phyloP scores from a whole-genome alignment of 192 early-diverging fungal genomes.

The Coemansia sp. region DNA sequence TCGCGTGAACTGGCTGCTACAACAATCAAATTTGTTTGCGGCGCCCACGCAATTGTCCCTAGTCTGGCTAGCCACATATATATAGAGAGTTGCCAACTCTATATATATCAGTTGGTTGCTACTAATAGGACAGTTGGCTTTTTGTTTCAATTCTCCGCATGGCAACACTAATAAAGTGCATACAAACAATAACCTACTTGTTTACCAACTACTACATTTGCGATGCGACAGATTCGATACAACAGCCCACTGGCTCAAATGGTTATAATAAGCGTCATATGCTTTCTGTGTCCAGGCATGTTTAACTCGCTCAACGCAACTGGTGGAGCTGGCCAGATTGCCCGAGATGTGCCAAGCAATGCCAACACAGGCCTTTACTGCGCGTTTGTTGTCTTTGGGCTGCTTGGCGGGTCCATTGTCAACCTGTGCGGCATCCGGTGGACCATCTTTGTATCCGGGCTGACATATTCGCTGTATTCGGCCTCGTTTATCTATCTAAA shows the following conservation, averaged over 20 bases:
- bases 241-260: slow-evolving; percentile 59
- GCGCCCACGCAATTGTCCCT: too few relatives aligned
- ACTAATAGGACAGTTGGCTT: too few relatives aligned
- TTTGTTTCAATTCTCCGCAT: too few relatives aligned
- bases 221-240: slow-evolving; percentile 11
- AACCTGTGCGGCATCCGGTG: slow-evolving; percentile 71
- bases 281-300: slow-evolving; percentile 71
- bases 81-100: too few relatives aligned
- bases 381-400: slow-evolving; percentile 64
- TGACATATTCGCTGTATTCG: slow-evolving; percentile 65
- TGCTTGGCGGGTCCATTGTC: slow-evolving; percentile 66
- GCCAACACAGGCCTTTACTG: slow-evolving; percentile 68
- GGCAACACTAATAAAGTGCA: too few relatives aligned
- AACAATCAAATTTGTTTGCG: too few relatives aligned
- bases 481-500: slow-evolving; percentile 62
- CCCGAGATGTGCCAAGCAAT: slow-evolving; percentile 54
- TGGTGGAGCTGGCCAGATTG: slow-evolving; percentile 56
- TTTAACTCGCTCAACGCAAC: slow-evolving; percentile 59
- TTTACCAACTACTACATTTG: neutral
- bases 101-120: too few relatives aligned
- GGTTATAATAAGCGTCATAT: slow-evolving; percentile 60
- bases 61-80: too few relatives aligned
- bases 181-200: too few relatives aligned
- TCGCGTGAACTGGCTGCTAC: too few relatives aligned
- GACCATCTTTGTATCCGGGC: slow-evolving; percentile 60